A percentile compares a stretch with the other conserved stretches of the same genome.
Conservation (phyloP, 768 basidiomycete genomes). For the Hypholoma fasciculare region DNA sequence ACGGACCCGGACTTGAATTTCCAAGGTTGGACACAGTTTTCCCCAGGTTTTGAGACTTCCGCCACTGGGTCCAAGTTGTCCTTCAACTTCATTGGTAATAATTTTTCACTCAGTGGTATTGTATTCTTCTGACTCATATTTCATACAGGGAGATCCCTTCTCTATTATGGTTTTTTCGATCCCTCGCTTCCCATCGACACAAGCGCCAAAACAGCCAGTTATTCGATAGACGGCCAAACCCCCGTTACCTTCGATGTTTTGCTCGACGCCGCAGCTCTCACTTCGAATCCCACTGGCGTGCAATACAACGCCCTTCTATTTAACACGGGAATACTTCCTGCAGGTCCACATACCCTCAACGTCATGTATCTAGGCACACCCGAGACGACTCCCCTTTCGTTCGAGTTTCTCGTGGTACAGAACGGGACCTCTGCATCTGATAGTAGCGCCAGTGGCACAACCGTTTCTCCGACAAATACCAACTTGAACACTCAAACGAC, state of each 20-base stretch:
- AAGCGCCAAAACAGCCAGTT: not conserved
- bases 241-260: not conserved
- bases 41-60: not conserved
- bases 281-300: not conserved
- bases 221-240: not conserved
- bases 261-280: not conserved
- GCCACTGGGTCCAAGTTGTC: not conserved
- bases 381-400: not conserved
- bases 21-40: not conserved
- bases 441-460: too few relatives aligned
- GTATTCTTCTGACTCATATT: not conserved
- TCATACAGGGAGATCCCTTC: not conserved
- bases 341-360: not conserved
- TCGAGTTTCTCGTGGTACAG: not conserved
- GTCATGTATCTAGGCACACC: not conserved
- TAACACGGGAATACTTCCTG: not conserved
- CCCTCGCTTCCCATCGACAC: not conserved
- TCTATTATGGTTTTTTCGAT: not conserved
- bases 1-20: conserved; percentile 1
- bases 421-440: not conserved
- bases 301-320: conserved; percentile 1
- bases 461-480: too few relatives aligned
- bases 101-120: too few relatives aligned
- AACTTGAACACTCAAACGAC: too few relatives aligned
- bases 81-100: conserved; percentile 1